Evolutionary conservation across 2,329 filamentous ascomycete genomes (phyloP), one percentile per base, ranked within the genome.

Genomic region (Coniochaeta hoffmannii): DNA sequence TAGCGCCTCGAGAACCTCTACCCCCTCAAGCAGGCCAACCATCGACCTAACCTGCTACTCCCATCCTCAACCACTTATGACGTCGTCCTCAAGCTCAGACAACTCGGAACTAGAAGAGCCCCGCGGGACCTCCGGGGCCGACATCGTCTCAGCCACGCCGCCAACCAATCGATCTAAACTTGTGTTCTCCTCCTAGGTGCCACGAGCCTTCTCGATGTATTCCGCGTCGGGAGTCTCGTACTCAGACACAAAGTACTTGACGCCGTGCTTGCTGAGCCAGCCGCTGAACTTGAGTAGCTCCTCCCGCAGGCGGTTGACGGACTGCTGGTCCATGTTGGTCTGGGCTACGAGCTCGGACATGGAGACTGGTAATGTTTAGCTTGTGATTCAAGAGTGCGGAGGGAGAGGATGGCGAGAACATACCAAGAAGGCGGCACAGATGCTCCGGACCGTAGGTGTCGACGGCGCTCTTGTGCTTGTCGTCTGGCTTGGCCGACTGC

Each of bases 261-360:
- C 78, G 14, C 86, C 84, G 64, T 93, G 85, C 63, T 87, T 88
- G 57, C 86, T 82, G 55, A 99, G 78, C 90, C 92, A 99, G 54
- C 83, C 79, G 11, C 87, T 90, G 71, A 99, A 86, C 71, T 91
- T 93, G 62, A 83, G 81, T 15, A 99, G 80, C 69, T 99, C 94
- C 65, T 97, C 90, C 12, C 91, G 87, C 26, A 97, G 82, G 50
- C 91, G 88, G 59, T 87, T 88, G 41, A 96, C 90, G 2, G 91
- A 92, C 69, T 96, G 91, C 54, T 87, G 80, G 66, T 97, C 94
- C 91, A 99, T 96, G 73, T 97, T 97, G 53, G 94, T 99, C 69
- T 99, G 94, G 4, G 92, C 92, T 59, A 97, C 86, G 38, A 97
- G 84, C 68, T 99, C 94, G 0, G 94, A 93, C 63, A 97, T 85